phyloP scores from a whole-genome alignment of 805 yeast genomes.

The Saccharomycopsis javanensis region DNA sequence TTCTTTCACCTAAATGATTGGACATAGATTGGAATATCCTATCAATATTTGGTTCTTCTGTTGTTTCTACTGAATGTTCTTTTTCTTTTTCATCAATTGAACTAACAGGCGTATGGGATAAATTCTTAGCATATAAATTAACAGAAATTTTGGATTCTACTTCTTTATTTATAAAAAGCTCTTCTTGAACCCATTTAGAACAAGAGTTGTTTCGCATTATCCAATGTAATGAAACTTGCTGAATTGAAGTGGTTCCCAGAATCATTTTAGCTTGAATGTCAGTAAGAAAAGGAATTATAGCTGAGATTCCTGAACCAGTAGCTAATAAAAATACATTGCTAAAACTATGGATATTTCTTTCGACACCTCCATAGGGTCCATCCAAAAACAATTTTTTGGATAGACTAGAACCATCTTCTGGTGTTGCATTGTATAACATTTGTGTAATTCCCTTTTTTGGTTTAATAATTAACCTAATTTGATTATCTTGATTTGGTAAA shows the following conservation, averaged over 20 bases:
- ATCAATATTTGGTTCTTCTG: neutral
- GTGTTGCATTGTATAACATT: constrained; percentile 24
- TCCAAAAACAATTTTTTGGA: constrained; percentile 33
- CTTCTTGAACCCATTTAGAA: constrained; percentile 33
- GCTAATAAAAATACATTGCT: constrained; percentile 34
- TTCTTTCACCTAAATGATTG: constrained; percentile 23
- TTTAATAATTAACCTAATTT: constrained; percentile 36
- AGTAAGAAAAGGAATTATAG: constrained; percentile 36
- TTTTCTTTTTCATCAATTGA: neutral
- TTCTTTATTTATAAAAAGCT: constrained; percentile 23
- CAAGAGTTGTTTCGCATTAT: constrained; percentile 28
- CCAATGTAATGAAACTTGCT: constrained; percentile 37
- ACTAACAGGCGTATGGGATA: neutral
- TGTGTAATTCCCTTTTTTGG: constrained; percentile 40
- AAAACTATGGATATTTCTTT: constrained; percentile 37
- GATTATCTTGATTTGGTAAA: constrained; percentile 22
- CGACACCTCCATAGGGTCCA: constrained; percentile 51
- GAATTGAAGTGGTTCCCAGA: constrained; percentile 19
- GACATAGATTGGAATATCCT: constrained; percentile 3
- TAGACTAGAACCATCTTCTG: constrained; percentile 24
- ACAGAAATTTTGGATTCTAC: neutral
- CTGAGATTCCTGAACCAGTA: constrained; percentile 46
- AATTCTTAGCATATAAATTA: neutral
- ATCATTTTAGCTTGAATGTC: constrained; percentile 19
- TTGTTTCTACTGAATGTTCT: no score